These are phyloP conservation scores for Aspergillus oerlinghausenensis DNA, from an alignment of 2,329 filamentous ascomycete species.

Conservation along the genomic window DNA sequence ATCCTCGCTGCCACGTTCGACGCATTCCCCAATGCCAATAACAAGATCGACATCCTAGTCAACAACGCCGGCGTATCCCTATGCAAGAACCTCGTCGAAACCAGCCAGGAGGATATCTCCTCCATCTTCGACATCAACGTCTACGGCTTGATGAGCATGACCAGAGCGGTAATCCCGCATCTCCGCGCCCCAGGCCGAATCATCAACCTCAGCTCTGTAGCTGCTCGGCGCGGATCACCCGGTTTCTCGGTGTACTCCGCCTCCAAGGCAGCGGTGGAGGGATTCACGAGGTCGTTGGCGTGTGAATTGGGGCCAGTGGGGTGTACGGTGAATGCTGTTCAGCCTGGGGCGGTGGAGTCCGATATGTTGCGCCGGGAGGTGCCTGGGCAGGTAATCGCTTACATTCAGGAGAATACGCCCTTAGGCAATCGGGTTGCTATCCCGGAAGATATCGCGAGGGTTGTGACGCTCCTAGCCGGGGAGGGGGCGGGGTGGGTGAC, in stretches of 20 bases:
- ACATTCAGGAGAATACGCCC: constrained; percentile 1
- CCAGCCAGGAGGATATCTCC: no score
- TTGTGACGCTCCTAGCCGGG: constrained; percentile 3
- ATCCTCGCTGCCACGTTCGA: constrained; percentile 1
- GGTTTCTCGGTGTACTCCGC: neutral
- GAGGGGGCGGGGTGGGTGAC: constrained; percentile 4
- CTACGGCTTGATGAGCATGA: constrained; percentile 3
- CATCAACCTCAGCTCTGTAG: constrained; percentile 4
- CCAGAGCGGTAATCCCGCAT: constrained; percentile 1
- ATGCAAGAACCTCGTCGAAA: neutral
- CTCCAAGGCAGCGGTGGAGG: constrained; percentile 5
- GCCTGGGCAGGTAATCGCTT: neutral
- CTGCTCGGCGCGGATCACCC: neutral
- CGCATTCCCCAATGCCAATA: neutral
- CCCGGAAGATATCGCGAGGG: constrained; percentile 3
- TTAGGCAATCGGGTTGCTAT: neutral
- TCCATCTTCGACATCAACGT: constrained; percentile 8
- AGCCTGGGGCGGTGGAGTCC: constrained; percentile 1
- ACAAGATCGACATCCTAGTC: constrained; percentile 5
- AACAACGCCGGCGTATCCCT: constrained; percentile 4
- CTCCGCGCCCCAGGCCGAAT: constrained; percentile 4
- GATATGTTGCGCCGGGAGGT: neutral
- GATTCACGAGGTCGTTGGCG: constrained; percentile 4
- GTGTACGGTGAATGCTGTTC: constrained; percentile 5
- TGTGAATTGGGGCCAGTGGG: constrained; percentile 1